Evolutionary conservation across 768 basidiomycete species (phyloP).

Genomic region (Xerocomus brunneocitrinus): DNA sequence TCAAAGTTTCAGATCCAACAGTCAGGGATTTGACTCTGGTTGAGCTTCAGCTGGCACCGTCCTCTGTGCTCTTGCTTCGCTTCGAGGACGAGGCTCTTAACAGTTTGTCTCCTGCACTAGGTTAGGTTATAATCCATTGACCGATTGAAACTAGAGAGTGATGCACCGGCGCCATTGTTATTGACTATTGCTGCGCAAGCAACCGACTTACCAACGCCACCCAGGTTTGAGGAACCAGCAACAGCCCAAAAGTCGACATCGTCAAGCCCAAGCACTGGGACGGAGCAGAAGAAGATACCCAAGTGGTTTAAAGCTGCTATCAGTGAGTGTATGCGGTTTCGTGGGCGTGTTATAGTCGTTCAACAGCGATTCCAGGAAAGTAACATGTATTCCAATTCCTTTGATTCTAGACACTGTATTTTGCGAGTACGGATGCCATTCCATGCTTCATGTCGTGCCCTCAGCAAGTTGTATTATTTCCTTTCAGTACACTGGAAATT

Average conservation of each 20-base stretch:
- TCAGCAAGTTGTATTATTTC: neutral
- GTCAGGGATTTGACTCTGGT: conserved; percentile 64
- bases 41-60: conserved; percentile 74
- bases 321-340: conserved; percentile 38
- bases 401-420: neutral
- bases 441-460: conserved; percentile 4
- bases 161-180: conserved; percentile 61
- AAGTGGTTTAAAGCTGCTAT: conserved; percentile 74
- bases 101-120: conserved; percentile 35
- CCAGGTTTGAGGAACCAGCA: conserved; percentile 28
- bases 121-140: neutral
- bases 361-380: conserved; percentile 17
- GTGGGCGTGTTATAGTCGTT: neutral
- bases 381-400: conserved; percentile 37
- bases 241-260: conserved; percentile 4
- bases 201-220: conserved; percentile 62
- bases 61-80: conserved; percentile 69
- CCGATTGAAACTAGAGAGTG: conserved; percentile 38
- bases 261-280: conserved; percentile 11
- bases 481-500: conserved; percentile 75
- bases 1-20: conserved; percentile 73
- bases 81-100: conserved; percentile 74
- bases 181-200: conserved; percentile 53
- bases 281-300: conserved; percentile 56
- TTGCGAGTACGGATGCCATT: neutral